A percentile compares a stretch with the other conserved stretches of the same genome.
These are phyloP conservation scores for Solanum peruvianum DNA, from an alignment of 257 asterid genomes.

Conservation along the genomic window DNA sequence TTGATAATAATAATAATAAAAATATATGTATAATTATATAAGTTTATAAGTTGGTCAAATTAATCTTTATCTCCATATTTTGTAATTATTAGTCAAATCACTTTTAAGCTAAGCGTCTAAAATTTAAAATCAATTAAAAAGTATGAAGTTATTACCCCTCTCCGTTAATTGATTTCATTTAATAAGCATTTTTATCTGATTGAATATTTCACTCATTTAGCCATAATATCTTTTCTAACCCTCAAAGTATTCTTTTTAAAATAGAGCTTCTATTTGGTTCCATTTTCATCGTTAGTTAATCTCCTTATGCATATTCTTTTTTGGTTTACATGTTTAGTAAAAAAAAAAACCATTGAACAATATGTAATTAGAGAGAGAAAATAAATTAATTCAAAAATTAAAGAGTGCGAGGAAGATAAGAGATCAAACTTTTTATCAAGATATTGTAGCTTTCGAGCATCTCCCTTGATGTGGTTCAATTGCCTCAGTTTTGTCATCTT, in stretches of 20 bases:
- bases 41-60: neutral
- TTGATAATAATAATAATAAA: no score
- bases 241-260: neutral
- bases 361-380: neutral
- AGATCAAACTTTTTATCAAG: constrained; percentile 39
- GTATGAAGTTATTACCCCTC: neutral
- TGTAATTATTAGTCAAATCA: neutral
- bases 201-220: neutral
- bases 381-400: neutral
- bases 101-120: neutral
- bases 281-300: neutral
- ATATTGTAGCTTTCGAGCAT: constrained; percentile 26
- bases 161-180: neutral
- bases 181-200: neutral
- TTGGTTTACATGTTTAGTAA: neutral
- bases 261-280: neutral
- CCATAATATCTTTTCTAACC: neutral
- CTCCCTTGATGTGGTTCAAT: constrained; percentile 25
- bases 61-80: no score
- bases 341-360: neutral
- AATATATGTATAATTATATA: no score
- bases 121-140: neutral
- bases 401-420: no score
- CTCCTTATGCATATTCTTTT: neutral
- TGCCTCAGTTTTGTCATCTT: constrained; percentile 36